Base-by-base conservation (phyloP, 208 protist genomes). In the Angomonas deanei region DNA sequence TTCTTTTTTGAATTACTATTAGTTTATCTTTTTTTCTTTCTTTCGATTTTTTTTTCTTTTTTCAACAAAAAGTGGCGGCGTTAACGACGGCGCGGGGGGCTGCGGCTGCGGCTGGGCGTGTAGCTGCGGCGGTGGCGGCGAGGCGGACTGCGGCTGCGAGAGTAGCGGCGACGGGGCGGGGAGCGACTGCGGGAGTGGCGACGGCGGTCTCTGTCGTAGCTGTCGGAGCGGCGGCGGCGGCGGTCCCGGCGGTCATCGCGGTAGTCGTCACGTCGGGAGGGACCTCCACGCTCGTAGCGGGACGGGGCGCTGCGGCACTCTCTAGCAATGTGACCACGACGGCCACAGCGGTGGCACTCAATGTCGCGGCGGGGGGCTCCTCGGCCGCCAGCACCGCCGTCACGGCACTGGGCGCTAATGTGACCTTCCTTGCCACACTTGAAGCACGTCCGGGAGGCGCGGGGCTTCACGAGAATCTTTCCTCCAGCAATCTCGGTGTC, bases 291-390 rank as follows among this genome's bases (percentile, higher is more conserved):
- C 59, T 39, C 24, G 1, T 64, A 49, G 70, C 49, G 53, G 31
- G 42, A n/a, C 13, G 42, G 61, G 33, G 10, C 8, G n/a, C 21
- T 27, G n/a, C 63, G 64, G 73, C 80, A 87, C 58, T 81, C 76
- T 26, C 71, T 59, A 0, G 71, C 63, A 8, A 65, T 48, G 75
- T 91, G 84, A 4, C 84, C 80, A 0, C 59, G 54, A 2, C 66
- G 70, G 32, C 78, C 74, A 56, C 80, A 91, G 47, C 76, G 61
- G 61, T 63, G 68, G 69, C 84, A 87, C 13, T 59, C 19, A 23
- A 91, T 74, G 52, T 92, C 77, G 55, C 92, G 64, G 48, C 79
- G 81, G 23, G 52, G n/a, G n/a, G n/a, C n/a, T n/a, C n/a, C n/a
- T n/a, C n/a, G n/a, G n/a, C n/a, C n/a, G n/a, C n/a, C n/a, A n/a